Evolutionary conservation across 768 basidiomycete genomes (phyloP).

Genomic region (Pisolithus orientalis): DNA sequence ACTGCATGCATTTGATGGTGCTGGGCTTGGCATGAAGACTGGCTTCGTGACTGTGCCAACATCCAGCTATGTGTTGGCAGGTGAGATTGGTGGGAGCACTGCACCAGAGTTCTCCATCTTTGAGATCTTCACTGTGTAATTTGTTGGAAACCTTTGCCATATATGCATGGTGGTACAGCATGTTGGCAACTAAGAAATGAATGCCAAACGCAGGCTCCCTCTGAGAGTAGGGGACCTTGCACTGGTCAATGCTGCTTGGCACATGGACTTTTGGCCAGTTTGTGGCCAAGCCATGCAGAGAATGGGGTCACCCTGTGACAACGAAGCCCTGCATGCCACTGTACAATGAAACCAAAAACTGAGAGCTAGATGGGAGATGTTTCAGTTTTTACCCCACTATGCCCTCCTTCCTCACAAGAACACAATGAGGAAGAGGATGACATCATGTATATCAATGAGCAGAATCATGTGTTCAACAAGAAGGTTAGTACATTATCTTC

Average conservation of each 20-base stretch:
- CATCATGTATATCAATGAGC: too few species aligned
- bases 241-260: slow-evolving; percentile 82
- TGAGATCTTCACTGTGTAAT: slow-evolving; percentile 67
- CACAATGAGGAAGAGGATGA: too few species aligned
- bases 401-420: too few species aligned
- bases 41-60: slow-evolving; percentile 73
- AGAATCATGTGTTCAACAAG: too few species aligned
- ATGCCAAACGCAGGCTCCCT: slow-evolving; percentile 89
- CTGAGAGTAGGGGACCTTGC: slow-evolving; percentile 90
- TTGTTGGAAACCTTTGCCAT: slow-evolving; percentile 47
- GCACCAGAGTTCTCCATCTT: slow-evolving; percentile 75
- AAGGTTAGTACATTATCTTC: too few species aligned
- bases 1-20: slow-evolving; percentile 84
- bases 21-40: slow-evolving; percentile 57
- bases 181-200: slow-evolving; percentile 91
- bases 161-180: slow-evolving; percentile 93
- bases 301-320: slow-evolving; percentile 84
- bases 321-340: slow-evolving; percentile 91
- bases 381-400: too few species aligned
- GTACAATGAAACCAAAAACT: slow-evolving; percentile 79
- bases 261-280: slow-evolving; percentile 87
- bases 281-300: slow-evolving; percentile 89
- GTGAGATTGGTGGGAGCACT: slow-evolving; percentile 77
- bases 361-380: slow-evolving; percentile 74
- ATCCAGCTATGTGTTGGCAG: slow-evolving; percentile 75